Percentiles rank a stretch among this genome's conserved stretches.
Conservation (phyloP, 768 basidiomycete genomes). For the Mycena latifolia region DNA sequence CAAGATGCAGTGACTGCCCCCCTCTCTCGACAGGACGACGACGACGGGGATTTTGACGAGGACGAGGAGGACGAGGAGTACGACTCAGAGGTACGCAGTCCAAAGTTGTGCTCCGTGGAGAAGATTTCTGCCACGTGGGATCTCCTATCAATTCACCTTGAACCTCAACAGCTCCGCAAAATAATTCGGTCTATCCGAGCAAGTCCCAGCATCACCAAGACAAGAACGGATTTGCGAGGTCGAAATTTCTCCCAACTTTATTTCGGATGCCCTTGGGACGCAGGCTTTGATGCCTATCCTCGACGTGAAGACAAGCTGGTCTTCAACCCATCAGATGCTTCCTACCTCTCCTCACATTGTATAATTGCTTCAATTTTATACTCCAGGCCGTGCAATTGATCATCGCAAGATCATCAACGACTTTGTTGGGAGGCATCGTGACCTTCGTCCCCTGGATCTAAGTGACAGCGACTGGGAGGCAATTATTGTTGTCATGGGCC, state of each 20-base stretch:
- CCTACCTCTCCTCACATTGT: neutral
- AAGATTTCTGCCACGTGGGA: too few species aligned
- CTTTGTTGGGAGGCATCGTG: constrained; percentile 8
- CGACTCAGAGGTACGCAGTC: too few species aligned
- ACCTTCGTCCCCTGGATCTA: constrained; percentile 7
- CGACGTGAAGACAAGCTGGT: constrained; percentile 1
- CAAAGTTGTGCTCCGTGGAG: too few species aligned
- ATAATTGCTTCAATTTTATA: neutral
- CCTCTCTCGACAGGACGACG: constrained; percentile 1
- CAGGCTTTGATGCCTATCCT: neutral
- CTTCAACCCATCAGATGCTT: constrained; percentile 11
- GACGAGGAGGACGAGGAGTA: constrained; percentile 18
- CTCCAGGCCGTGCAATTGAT: constrained; percentile 9
- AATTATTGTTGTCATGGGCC: neutral
- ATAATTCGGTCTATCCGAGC: constrained; percentile 39
- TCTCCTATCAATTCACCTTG: too few species aligned
- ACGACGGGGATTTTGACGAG: neutral
- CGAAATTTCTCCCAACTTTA: neutral
- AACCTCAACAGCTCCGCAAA: constrained; percentile 33
- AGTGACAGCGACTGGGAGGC: constrained; percentile 7
- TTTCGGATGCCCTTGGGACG: neutral
- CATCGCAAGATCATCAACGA: constrained; percentile 8
- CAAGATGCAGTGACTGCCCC: constrained; percentile 25
- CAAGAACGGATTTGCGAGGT: neutral
- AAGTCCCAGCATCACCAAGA: constrained; percentile 41